Evolutionary conservation across 179 eudicot species (phyloP).

Genomic region (Kewa caespitosa): DNA sequence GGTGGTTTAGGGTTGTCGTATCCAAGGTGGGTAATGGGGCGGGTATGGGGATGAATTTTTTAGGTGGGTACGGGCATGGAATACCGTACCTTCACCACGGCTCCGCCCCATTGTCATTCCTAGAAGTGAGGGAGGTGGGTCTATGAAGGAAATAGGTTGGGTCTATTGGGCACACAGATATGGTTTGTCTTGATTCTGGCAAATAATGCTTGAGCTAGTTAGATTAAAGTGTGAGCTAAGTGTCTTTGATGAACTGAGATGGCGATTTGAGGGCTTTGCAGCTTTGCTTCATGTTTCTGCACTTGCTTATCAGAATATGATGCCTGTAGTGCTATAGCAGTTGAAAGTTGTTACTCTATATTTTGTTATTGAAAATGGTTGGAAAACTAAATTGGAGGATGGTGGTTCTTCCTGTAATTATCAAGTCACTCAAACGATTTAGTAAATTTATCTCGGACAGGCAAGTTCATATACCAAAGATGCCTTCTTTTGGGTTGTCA

Average conservation of each 20-base stretch:
- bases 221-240: not conserved
- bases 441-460: constrained; percentile 7
- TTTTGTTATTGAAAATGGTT: not conserved
- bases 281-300: not conserved
- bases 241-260: not conserved
- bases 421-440: not conserved
- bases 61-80: no score
- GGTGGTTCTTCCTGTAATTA: not conserved
- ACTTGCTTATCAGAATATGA: not conserved
- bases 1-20: no score
- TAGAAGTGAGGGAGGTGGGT: no score
- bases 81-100: no score
- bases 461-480: constrained; percentile 34
- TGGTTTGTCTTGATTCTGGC: not conserved
- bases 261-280: not conserved
- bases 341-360: not conserved
- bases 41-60: not conserved
- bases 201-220: not conserved
- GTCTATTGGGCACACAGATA: not conserved
- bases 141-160: not conserved
- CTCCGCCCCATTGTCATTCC: no score
- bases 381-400: not conserved
- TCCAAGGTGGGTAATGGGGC: not conserved
- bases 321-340: not conserved
- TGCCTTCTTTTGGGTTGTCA: constrained; percentile 47